Evolutionary conservation across 768 basidiomycete genomes (phyloP).

Genomic region (Boletus reticulatus): DNA sequence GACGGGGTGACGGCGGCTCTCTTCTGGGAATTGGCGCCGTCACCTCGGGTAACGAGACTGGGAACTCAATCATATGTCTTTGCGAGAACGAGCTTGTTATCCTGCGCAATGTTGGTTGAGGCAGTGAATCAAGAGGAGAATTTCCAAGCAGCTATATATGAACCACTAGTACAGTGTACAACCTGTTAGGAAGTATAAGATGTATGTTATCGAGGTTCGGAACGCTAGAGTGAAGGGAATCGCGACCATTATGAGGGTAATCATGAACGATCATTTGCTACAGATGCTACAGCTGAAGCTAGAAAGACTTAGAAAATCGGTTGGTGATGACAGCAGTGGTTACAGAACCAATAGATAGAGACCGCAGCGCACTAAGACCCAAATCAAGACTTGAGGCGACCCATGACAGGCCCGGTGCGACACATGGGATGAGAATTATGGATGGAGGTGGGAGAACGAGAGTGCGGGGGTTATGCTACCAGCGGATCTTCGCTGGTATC

Average conservation of each 20-base stretch:
- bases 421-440: slow-evolving; percentile 7
- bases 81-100: slow-evolving; percentile 76
- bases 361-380: slow-evolving; percentile 22
- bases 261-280: slow-evolving; percentile 35
- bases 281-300: slow-evolving; percentile 30
- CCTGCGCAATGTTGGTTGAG: slow-evolving; percentile 40
- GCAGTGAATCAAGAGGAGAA: not conserved
- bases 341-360: slow-evolving; percentile 35
- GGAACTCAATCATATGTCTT: slow-evolving; percentile 57
- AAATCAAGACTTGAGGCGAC: slow-evolving; percentile 15
- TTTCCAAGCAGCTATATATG: slow-evolving; percentile 23
- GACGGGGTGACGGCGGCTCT: slow-evolving; percentile 66
- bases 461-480: slow-evolving; percentile 30
- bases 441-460: not conserved
- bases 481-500: slow-evolving; percentile 63
- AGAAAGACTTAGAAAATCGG: slow-evolving; percentile 18
- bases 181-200: slow-evolving; percentile 36
- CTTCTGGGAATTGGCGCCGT: slow-evolving; percentile 73
- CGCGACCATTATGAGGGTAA: slow-evolving; percentile 33
- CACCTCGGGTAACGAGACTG: slow-evolving; percentile 28
- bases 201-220: slow-evolving; percentile 34
- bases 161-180: slow-evolving; percentile 33
- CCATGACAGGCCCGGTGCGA: slow-evolving; percentile 7
- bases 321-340: slow-evolving; percentile 27
- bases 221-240: slow-evolving; percentile 27